Conservation (phyloP, 192 early-diverging fungal genomes). For the Mortierella claussenii region DNA sequence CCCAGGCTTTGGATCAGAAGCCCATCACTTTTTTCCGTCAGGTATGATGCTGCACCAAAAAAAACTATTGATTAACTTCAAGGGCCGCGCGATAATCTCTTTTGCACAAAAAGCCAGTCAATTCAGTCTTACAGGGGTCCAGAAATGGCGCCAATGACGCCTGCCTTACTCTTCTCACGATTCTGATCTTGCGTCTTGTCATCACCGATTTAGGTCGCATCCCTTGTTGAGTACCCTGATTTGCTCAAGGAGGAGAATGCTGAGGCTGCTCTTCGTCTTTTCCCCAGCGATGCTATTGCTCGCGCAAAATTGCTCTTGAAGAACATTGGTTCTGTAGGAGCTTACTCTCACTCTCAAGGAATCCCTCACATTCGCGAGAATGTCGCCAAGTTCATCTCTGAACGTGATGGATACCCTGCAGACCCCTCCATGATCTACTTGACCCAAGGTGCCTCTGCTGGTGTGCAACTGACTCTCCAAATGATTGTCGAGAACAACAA, state of each 20-base stretch:
- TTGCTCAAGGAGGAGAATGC: slow-evolving; percentile 73
- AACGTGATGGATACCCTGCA: slow-evolving; percentile 92
- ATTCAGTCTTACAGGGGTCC: not conserved
- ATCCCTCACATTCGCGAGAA: slow-evolving; percentile 84
- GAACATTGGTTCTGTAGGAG: slow-evolving; percentile 82
- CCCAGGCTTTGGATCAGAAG: slow-evolving; percentile 61
- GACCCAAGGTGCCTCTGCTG: slow-evolving; percentile 94
- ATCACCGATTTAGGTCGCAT: slow-evolving; percentile 70
- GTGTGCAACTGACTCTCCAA: slow-evolving; percentile 92
- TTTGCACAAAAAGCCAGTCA: too few species aligned
- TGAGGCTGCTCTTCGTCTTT: slow-evolving; percentile 63
- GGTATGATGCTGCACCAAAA: slow-evolving; percentile 57
- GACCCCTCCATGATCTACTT: slow-evolving; percentile 89
- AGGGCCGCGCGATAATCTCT: slow-evolving; percentile 31
- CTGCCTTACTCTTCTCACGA: slow-evolving; percentile 8
- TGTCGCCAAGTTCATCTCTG: slow-evolving; percentile 91
- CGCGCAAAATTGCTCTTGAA: slow-evolving; percentile 81
- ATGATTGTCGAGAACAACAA: slow-evolving; percentile 79
- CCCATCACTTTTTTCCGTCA: slow-evolving; percentile 98
- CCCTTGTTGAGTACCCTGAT: slow-evolving; percentile 91
- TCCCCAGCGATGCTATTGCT: slow-evolving; percentile 87
- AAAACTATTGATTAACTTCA: slow-evolving; percentile 14
- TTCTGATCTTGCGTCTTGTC: not conserved
- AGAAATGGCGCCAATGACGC: slow-evolving; percentile 8
- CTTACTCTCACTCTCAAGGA: slow-evolving; percentile 96